Percentiles rank a stretch among this genome's conserved stretches.
Conservation (phyloP, 371 early-diverging fungal species). For the Rhizopus arrhizus region DNA sequence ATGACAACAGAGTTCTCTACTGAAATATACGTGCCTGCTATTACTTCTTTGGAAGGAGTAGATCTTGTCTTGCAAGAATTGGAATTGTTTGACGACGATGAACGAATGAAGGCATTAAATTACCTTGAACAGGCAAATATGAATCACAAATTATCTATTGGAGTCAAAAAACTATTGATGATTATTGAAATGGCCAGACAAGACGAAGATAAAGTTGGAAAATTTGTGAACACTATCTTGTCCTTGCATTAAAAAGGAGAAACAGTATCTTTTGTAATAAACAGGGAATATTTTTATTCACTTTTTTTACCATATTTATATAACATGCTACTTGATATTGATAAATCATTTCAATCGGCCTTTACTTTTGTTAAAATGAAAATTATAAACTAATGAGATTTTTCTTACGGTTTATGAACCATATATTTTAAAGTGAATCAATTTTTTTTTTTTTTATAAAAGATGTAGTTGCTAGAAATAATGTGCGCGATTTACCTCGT, state of each 20-base stretch:
- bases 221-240: slow-evolving; percentile 61
- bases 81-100: slow-evolving; percentile 63
- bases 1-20: slow-evolving; percentile 85
- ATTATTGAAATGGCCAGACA: slow-evolving; percentile 89
- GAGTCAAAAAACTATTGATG: slow-evolving; percentile 90
- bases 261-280: not conserved
- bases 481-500: too few relatives aligned
- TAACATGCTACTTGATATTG: too few relatives aligned
- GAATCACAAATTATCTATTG: slow-evolving; percentile 72
- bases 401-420: too few relatives aligned
- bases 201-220: slow-evolving; percentile 66
- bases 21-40: slow-evolving; percentile 80
- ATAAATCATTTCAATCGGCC: too few relatives aligned
- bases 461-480: too few relatives aligned
- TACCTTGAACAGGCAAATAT: slow-evolving; percentile 58
- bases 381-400: too few relatives aligned
- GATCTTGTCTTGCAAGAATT: slow-evolving; percentile 71
- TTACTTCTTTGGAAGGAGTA: slow-evolving; percentile 66
- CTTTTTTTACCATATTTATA: too few relatives aligned
- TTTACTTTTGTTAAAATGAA: too few relatives aligned
- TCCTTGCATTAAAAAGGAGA: slow-evolving; percentile 18
- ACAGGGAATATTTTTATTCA: too few relatives aligned
- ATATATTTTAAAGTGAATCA: too few relatives aligned
- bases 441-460: too few relatives aligned
- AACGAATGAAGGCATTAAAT: slow-evolving; percentile 57